Conservation (phyloP, 768 basidiomycete genomes). For the Leccinum boreale region DNA sequence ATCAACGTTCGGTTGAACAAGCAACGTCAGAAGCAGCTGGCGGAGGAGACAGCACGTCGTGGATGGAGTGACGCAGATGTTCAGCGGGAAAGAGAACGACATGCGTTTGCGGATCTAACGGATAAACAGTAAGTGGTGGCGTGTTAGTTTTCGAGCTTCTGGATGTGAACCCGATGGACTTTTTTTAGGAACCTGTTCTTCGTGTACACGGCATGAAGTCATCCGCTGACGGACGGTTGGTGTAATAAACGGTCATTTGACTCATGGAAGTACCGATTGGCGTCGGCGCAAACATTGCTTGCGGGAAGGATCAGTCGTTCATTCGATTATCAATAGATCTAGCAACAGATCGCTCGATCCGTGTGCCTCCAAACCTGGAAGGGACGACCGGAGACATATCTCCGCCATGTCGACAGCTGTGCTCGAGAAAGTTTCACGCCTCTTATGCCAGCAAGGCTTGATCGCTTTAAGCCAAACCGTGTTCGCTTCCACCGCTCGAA, state of each 20-base stretch:
- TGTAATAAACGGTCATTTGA: background rate
- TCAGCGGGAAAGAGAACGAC: conserved; percentile 52
- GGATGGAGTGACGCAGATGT: conserved; percentile 61
- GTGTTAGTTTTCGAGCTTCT: background rate
- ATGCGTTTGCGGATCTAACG: conserved; percentile 62
- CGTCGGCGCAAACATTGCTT: background rate
- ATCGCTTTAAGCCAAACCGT: too few relatives aligned
- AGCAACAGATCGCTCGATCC: too few relatives aligned
- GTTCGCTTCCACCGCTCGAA: too few relatives aligned
- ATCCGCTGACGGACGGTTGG: background rate
- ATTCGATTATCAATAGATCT: too few relatives aligned
- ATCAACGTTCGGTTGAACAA: conserved; percentile 54
- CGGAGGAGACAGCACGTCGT: conserved; percentile 40
- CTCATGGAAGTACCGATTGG: too few relatives aligned
- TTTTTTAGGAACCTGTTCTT: conserved; percentile 54
- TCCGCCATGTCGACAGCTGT: too few relatives aligned
- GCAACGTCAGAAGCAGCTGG: conserved; percentile 41
- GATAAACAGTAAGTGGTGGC: conserved; percentile 53
- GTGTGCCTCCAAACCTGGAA: too few relatives aligned
- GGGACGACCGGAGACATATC: too few relatives aligned
- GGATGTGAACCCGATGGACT: conserved; percentile 1
- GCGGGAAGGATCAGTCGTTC: background rate
- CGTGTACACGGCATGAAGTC: conserved; percentile 46
- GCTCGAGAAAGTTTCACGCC: too few relatives aligned
- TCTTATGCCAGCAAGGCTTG: too few relatives aligned